Conservation (phyloP, 805 yeast genomes). For the Saturnispora halmiae region DNA sequence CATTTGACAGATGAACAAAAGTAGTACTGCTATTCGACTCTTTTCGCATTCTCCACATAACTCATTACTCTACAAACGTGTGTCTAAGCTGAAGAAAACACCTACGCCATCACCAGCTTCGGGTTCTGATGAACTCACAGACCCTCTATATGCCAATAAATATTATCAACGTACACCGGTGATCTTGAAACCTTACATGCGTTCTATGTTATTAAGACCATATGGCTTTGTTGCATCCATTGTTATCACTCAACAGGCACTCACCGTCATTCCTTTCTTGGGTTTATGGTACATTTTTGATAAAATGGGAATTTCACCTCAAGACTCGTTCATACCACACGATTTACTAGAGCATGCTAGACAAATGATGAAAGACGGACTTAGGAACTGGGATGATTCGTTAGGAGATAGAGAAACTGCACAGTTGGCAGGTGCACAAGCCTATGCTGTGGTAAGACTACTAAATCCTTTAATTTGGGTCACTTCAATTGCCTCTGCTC, state of each 20-base stretch:
- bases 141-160: slow-evolving; percentile 23
- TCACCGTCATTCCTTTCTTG: slow-evolving; percentile 45
- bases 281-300: slow-evolving; percentile 44
- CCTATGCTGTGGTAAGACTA: slow-evolving; percentile 29
- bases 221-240: slow-evolving; percentile 37
- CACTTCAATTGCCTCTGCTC: slow-evolving; percentile 26
- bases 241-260: slow-evolving; percentile 41
- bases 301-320: slow-evolving; percentile 34
- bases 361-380: slow-evolving; percentile 35
- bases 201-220: slow-evolving; percentile 26
- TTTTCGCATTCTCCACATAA: slow-evolving; percentile 1
- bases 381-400: slow-evolving; percentile 20
- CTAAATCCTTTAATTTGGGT: slow-evolving; percentile 23
- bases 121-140: slow-evolving; percentile 16
- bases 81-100: slow-evolving; percentile 12
- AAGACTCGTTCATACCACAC: slow-evolving; percentile 41
- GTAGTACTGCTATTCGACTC: background rate
- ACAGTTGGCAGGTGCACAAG: slow-evolving; percentile 29
- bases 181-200: slow-evolving; percentile 27
- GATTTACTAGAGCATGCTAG: slow-evolving; percentile 41
- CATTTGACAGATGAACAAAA: background rate
- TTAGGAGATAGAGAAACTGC: slow-evolving; percentile 24
- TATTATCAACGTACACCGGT: slow-evolving; percentile 26
- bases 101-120: background rate
- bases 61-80: slow-evolving; percentile 19